Percentiles rank a stretch among this genome's conserved stretches.
Evolutionary conservation across 495 filamentous ascomycete genomes (phyloP).

Genomic region (Trichoderma erinaceum): DNA sequence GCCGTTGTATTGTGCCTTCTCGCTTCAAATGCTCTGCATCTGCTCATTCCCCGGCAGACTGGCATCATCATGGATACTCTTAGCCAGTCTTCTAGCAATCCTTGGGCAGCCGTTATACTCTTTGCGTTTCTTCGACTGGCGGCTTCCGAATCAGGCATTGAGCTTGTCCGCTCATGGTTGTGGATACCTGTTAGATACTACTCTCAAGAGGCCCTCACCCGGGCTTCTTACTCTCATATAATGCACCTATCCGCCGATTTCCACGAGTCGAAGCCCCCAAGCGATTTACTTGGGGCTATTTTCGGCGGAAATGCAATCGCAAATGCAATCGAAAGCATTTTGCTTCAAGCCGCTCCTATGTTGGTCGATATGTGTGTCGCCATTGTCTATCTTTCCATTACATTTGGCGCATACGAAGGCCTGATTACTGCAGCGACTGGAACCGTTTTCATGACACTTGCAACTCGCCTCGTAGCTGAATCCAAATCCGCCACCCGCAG

Average conservation of each 20-base stretch:
- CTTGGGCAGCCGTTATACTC: constrained; percentile 50
- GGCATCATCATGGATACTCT: constrained; percentile 57
- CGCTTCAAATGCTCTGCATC: constrained; percentile 52
- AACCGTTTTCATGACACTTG: constrained; percentile 56
- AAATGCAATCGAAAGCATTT: constrained; percentile 57
- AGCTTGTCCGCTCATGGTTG: constrained; percentile 49
- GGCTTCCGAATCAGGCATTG: constrained; percentile 51
- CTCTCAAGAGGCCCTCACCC: constrained; percentile 53
- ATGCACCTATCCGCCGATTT: constrained; percentile 76
- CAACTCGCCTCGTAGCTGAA: constrained; percentile 45
- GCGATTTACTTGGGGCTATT: constrained; percentile 63
- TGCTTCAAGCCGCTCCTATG: constrained; percentile 64
- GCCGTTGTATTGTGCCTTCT: constrained; percentile 58
- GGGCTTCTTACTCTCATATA: constrained; percentile 65
- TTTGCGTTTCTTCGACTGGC: constrained; percentile 51
- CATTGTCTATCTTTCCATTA: constrained; percentile 59
- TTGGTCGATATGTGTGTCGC: constrained; percentile 64
- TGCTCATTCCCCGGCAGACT: constrained; percentile 61
- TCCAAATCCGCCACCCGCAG: constrained; percentile 30
- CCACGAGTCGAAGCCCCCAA: constrained; percentile 67
- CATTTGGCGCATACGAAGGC: constrained; percentile 69
- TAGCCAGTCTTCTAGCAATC: constrained; percentile 34
- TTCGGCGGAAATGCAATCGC: constrained; percentile 57
- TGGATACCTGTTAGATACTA: constrained; percentile 65
- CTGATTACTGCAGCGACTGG: constrained; percentile 60